These are phyloP conservation scores for Nigrograna mackinnonii DNA, from an alignment of 2,329 filamentous ascomycete genomes.

Conservation along the genomic window DNA sequence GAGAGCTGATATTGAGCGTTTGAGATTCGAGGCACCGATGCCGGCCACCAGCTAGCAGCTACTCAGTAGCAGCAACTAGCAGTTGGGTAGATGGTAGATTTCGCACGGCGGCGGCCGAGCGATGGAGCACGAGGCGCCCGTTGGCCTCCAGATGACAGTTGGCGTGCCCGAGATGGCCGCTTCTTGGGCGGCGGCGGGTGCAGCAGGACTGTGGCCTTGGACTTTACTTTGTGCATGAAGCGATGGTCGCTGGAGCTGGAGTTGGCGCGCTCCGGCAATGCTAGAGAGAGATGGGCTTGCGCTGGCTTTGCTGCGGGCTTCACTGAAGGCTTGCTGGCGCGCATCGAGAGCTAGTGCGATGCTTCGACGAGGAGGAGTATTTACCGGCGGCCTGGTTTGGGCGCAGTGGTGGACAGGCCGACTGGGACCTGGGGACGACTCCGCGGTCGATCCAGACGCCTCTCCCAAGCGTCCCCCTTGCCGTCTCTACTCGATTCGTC, in stretches of 20 bases:
- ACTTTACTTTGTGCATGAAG: too few relatives aligned
- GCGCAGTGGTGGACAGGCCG: slow-evolving; percentile 14
- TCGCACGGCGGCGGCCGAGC: not conserved
- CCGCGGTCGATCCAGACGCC: slow-evolving; percentile 27
- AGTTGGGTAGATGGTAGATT: too few relatives aligned
- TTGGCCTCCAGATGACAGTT: slow-evolving; percentile 30
- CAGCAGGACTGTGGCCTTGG: too few relatives aligned
- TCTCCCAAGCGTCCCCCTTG: slow-evolving; percentile 10
- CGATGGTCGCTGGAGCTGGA: too few relatives aligned
- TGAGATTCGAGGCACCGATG: not conserved
- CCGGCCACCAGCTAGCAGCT: not conserved
- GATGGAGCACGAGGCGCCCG: slow-evolving; percentile 30
- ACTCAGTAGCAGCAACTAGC: too few relatives aligned
- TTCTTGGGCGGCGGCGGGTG: slow-evolving; percentile 4
- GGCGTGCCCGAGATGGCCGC: slow-evolving; percentile 13
- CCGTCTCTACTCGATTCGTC: slow-evolving; percentile 15
- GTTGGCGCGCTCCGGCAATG: too few relatives aligned
- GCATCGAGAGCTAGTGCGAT: too few relatives aligned
- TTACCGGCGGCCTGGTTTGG: slow-evolving; percentile 34
- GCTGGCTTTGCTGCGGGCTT: too few relatives aligned
- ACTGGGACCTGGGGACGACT: slow-evolving; percentile 29
- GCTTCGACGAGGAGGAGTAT: too few relatives aligned
- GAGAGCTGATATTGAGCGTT: too few relatives aligned
- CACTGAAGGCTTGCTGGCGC: slow-evolving; percentile 8
- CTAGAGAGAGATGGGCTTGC: too few relatives aligned